phyloP scores from a whole-genome alignment of 768 basidiomycete genomes.

The Sarcodon aspratus region DNA sequence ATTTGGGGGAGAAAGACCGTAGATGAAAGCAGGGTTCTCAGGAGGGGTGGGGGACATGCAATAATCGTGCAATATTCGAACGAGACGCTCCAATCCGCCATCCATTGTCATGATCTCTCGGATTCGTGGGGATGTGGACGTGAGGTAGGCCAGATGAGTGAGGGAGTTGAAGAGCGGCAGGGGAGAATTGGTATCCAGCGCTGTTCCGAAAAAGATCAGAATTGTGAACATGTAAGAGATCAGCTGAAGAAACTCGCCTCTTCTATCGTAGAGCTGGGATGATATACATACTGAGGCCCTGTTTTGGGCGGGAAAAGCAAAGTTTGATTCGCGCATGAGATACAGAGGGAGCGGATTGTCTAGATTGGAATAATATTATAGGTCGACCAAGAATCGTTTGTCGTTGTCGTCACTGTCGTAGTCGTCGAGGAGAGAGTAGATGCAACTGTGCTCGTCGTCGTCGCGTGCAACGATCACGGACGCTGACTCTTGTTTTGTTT shows the following conservation, averaged over 20 bases:
- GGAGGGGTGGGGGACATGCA: slow-evolving; percentile 76
- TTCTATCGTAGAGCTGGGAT: slow-evolving; percentile 86
- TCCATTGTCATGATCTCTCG: slow-evolving; percentile 98
- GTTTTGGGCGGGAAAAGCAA: slow-evolving; percentile 89
- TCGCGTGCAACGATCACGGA: neutral
- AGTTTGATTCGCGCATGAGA: slow-evolving; percentile 88
- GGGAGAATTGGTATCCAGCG: slow-evolving; percentile 42
- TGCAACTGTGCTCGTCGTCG: slow-evolving; percentile 7
- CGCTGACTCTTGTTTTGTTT: too few species aligned
- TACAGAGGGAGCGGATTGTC: neutral
- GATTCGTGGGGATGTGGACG: slow-evolving; percentile 93
- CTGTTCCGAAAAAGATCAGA: slow-evolving; percentile 13
- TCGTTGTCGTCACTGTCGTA: slow-evolving; percentile 4
- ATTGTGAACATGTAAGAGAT: neutral
- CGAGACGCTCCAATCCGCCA: slow-evolving; percentile 92
- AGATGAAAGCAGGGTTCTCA: slow-evolving; percentile 64
- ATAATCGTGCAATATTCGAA: slow-evolving; percentile 84
- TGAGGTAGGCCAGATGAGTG: slow-evolving; percentile 91
- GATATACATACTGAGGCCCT: slow-evolving; percentile 92
- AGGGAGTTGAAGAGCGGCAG: slow-evolving; percentile 86
- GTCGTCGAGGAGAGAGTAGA: slow-evolving; percentile 1
- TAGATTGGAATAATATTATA: neutral
- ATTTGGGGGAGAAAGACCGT: slow-evolving; percentile 64
- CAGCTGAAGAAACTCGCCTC: slow-evolving; percentile 50
- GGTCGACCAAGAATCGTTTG: neutral